Evolutionary conservation across 208 protist genomes (phyloP).

Genomic region (Trypanosomatidae sp.): DNA sequence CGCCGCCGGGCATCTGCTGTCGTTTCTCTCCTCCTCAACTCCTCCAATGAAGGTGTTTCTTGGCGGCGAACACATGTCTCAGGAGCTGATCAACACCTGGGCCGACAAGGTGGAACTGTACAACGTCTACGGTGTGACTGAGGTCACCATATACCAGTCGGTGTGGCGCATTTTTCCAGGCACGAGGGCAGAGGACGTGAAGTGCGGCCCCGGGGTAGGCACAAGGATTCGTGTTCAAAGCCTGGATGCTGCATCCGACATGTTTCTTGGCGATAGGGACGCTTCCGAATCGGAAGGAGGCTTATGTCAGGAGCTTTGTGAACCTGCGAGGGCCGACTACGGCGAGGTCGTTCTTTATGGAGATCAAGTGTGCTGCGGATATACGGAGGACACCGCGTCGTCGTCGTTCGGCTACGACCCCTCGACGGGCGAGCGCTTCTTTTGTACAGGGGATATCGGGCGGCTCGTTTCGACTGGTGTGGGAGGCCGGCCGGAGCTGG

Average conservation of each 20-base stretch:
- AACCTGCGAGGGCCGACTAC: constrained; percentile 4
- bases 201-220: constrained; percentile 35
- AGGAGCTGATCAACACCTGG: constrained; percentile 37
- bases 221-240: constrained; percentile 24
- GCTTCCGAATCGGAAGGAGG: neutral
- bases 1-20: neutral
- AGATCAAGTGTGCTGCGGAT: constrained; percentile 56
- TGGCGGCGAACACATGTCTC: constrained; percentile 50
- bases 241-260: neutral
- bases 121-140: constrained; percentile 73
- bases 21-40: neutral
- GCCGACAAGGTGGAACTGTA: constrained; percentile 34
- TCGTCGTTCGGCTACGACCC: constrained; percentile 23
- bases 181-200: constrained; percentile 18
- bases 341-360: constrained; percentile 48
- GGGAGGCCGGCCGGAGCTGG: neutral
- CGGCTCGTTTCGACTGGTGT: neutral
- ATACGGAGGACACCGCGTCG: constrained; percentile 19
- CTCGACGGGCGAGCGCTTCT: constrained; percentile 21
- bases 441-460: constrained; percentile 54
- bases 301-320: neutral
- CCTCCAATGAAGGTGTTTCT: constrained; percentile 42
- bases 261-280: neutral
- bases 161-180: constrained; percentile 25
- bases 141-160: constrained; percentile 66